phyloP scores from a whole-genome alignment of 495 filamentous ascomycete genomes.

The Rusavskia elegans region DNA sequence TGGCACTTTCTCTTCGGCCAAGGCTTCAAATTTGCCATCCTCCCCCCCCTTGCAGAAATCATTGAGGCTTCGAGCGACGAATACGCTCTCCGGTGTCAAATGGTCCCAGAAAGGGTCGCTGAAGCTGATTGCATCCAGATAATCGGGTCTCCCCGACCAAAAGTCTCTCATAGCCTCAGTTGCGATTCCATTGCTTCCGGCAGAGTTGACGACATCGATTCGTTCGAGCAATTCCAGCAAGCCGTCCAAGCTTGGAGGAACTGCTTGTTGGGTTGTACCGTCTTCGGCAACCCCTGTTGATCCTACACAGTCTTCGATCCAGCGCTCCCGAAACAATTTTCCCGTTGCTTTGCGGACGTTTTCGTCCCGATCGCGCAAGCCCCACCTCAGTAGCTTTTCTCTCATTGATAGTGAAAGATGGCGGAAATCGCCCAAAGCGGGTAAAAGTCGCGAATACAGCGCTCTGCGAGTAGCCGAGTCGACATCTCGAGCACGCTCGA shows the following conservation, averaged over 20 bases:
- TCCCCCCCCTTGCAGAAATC: slow-evolving; percentile 68
- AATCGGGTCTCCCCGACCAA: slow-evolving; percentile 88
- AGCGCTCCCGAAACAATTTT: slow-evolving; percentile 79
- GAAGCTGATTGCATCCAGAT: slow-evolving; percentile 65
- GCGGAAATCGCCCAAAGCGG: slow-evolving; percentile 85
- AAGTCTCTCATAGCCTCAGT: slow-evolving; percentile 88
- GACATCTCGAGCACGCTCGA: slow-evolving; percentile 80
- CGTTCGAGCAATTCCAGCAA: slow-evolving; percentile 84
- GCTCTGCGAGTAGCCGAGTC: slow-evolving; percentile 70
- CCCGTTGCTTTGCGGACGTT: slow-evolving; percentile 83
- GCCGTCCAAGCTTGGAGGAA: slow-evolving; percentile 52
- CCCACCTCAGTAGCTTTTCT: slow-evolving; percentile 92
- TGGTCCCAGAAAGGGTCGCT: slow-evolving; percentile 79
- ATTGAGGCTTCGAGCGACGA: slow-evolving; percentile 81
- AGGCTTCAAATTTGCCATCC: slow-evolving; percentile 49
- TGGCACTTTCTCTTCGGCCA: slow-evolving; percentile 84
- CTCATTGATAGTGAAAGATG: slow-evolving; percentile 90
- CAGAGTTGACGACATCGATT: slow-evolving; percentile 82
- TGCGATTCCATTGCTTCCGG: slow-evolving; percentile 75
- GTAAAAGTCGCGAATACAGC: slow-evolving; percentile 76
- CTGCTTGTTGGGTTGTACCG: slow-evolving; percentile 26
- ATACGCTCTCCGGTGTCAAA: slow-evolving; percentile 70
- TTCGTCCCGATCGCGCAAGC: slow-evolving; percentile 85
- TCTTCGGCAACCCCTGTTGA: slow-evolving; percentile 29
- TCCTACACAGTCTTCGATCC: slow-evolving; percentile 87